These are phyloP conservation scores for Teunomyces barrocoloradensis DNA, from an alignment of 805 yeast genomes.

Conservation along the genomic window DNA sequence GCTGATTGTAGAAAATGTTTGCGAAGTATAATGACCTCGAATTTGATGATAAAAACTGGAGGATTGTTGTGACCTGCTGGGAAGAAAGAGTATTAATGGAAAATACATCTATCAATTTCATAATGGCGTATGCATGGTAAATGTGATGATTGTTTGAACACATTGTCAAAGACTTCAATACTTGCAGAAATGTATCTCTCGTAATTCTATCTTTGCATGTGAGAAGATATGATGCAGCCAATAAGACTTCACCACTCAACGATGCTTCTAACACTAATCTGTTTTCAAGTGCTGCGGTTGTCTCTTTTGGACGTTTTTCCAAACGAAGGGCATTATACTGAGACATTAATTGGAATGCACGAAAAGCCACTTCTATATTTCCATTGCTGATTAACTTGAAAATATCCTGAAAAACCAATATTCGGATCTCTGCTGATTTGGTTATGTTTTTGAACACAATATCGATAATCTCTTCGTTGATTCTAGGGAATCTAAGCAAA, in stretches of 20 bases:
- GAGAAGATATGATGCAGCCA: conserved; percentile 19
- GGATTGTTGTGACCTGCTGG: neutral
- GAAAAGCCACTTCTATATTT: neutral
- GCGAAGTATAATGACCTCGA: conserved; percentile 8
- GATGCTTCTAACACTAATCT: conserved; percentile 16
- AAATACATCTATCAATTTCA: conserved; percentile 6
- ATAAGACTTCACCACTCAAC: conserved; percentile 19
- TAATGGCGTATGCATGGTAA: conserved; percentile 7
- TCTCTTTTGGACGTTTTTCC: neutral
- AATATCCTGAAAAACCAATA: conserved; percentile 19
- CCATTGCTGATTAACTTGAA: conserved; percentile 5
- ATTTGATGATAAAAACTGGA: conserved; percentile 5
- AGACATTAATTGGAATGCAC: neutral
- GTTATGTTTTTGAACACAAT: conserved; percentile 13
- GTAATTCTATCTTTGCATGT: neutral
- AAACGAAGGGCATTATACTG: neutral
- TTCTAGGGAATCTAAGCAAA: conserved; percentile 15
- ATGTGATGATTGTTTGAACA: conserved; percentile 6
- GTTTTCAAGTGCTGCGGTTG: conserved; percentile 8
- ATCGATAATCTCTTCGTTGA: conserved; percentile 16
- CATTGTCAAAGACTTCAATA: conserved; percentile 12
- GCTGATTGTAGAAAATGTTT: conserved; percentile 5
- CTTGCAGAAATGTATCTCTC: conserved; percentile 2
- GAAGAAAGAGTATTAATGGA: neutral
- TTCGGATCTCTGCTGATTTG: conserved; percentile 18